Evolutionary conservation across 1,139 yeast species (phyloP).

Genomic region (Diutina catenulata): DNA sequence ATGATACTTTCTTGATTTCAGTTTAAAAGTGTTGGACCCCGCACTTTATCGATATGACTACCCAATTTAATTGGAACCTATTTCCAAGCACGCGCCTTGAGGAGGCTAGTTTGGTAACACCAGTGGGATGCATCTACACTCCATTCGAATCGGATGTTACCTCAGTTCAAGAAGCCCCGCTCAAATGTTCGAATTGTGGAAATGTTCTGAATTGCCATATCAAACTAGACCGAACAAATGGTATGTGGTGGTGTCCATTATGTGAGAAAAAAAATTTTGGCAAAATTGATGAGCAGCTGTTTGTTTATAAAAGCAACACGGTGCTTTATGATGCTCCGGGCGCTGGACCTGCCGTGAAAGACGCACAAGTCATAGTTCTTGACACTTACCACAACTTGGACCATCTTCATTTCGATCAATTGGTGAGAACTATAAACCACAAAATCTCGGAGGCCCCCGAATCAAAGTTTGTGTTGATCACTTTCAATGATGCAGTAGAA

Average conservation of each 20-base stretch:
- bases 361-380: slow-evolving; percentile 14
- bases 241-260: slow-evolving; percentile 32
- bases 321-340: not conserved
- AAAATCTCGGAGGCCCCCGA: not conserved
- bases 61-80: slow-evolving; percentile 42
- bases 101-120: slow-evolving; percentile 20
- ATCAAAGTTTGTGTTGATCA: slow-evolving; percentile 14
- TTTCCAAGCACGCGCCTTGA: slow-evolving; percentile 33
- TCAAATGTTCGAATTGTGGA: slow-evolving; percentile 19
- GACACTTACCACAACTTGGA: slow-evolving; percentile 23
- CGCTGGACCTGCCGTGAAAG: not conserved
- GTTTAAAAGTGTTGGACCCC: too few species aligned
- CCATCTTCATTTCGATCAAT: slow-evolving; percentile 10
- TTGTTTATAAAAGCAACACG: not conserved
- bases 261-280: slow-evolving; percentile 16
- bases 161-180: slow-evolving; percentile 9
- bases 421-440: slow-evolving; percentile 6
- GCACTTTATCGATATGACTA: too few species aligned
- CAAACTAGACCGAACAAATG: slow-evolving; percentile 19
- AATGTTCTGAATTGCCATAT: slow-evolving; percentile 19
- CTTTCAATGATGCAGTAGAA: slow-evolving; percentile 19
- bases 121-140: slow-evolving; percentile 26
- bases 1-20: too few species aligned
- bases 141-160: slow-evolving; percentile 14
- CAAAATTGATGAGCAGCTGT: not conserved